Conservation (phyloP, 441 rosid species). For the Bruguiera hainesii region DNA sequence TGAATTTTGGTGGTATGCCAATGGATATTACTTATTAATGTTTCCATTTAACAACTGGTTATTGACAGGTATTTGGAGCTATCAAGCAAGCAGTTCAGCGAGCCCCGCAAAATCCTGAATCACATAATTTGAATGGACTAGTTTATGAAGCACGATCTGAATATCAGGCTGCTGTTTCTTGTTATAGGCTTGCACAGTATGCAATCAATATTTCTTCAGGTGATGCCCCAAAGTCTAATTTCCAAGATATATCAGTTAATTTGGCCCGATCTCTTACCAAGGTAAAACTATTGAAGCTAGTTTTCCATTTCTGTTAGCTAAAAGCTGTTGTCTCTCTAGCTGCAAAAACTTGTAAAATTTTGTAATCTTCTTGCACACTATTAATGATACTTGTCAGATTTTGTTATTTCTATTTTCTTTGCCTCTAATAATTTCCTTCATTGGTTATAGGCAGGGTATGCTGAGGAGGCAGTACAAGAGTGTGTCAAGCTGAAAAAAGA, state of each 20-base stretch:
- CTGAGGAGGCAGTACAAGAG: constrained; percentile 63
- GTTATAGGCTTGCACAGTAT: constrained; percentile 62
- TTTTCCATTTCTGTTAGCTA: constrained; percentile 11
- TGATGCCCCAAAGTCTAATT: constrained; percentile 38
- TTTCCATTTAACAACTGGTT: constrained; percentile 18
- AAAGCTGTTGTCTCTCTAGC: constrained; percentile 9
- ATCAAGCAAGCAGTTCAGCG: constrained; percentile 87
- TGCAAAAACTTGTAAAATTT: constrained; percentile 3
- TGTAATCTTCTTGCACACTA: constrained; percentile 6
- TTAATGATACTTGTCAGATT: neutral
- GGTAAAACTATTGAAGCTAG: constrained; percentile 40
- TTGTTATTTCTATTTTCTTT: constrained; percentile 15
- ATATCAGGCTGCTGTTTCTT: constrained; percentile 58
- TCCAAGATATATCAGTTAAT: constrained; percentile 59
- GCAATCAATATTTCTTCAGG: constrained; percentile 45
- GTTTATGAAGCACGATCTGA: constrained; percentile 74
- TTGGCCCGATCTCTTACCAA: constrained; percentile 76
- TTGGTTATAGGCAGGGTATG: constrained; percentile 65
- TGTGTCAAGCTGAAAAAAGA: constrained; percentile 57
- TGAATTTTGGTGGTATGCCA: too few species aligned
- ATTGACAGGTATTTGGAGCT: constrained; percentile 76
- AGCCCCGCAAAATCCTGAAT: constrained; percentile 72
- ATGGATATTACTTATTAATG: neutral
- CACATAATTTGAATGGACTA: constrained; percentile 84
- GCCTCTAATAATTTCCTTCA: constrained; percentile 18